Evolutionary conservation across 352 stramenopile genomes (phyloP).

Genomic region (Globisporangium acanthophoron): DNA sequence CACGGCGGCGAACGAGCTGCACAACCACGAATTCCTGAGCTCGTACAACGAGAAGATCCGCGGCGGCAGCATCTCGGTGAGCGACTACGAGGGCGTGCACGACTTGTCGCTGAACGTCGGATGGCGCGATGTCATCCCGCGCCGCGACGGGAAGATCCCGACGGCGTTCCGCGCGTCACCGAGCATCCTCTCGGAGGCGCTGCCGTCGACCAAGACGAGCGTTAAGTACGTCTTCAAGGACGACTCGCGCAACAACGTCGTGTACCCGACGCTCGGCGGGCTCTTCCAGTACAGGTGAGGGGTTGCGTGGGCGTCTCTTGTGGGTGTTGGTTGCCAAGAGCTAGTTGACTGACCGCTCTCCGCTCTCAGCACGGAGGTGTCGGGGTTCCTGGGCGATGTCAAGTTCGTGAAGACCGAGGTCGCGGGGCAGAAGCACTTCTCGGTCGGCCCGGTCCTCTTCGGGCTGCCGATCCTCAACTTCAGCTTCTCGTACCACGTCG

Average conservation of each 20-base stretch:
- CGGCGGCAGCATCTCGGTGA: conserved; percentile 78
- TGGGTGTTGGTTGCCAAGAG: background rate
- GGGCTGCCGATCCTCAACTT: conserved; percentile 76
- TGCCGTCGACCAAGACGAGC: conserved; percentile 90
- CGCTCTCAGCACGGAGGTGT: conserved; percentile 68
- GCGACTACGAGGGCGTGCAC: conserved; percentile 82
- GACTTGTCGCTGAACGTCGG: conserved; percentile 81
- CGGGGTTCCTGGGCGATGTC: conserved; percentile 82
- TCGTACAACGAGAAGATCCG: conserved; percentile 89
- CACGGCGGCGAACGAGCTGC: conserved; percentile 71
- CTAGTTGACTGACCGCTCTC: background rate
- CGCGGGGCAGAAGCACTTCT: conserved; percentile 78
- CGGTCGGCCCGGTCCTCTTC: conserved; percentile 57
- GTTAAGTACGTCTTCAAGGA: conserved; percentile 92
- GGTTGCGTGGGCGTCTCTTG: background rate
- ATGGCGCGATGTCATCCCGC: conserved; percentile 85
- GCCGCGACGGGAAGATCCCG: conserved; percentile 76
- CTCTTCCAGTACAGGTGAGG: conserved; percentile 80
- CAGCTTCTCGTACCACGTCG: conserved; percentile 72
- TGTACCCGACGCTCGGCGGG: conserved; percentile 84
- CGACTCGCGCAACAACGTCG: conserved; percentile 82
- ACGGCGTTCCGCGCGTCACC: conserved; percentile 87
- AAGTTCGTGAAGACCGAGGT: conserved; percentile 88
- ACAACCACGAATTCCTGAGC: conserved; percentile 83
- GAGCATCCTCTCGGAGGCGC: conserved; percentile 86